phyloP scores from a whole-genome alignment of 495 filamentous ascomycete species.

The Xylaria grammica region DNA sequence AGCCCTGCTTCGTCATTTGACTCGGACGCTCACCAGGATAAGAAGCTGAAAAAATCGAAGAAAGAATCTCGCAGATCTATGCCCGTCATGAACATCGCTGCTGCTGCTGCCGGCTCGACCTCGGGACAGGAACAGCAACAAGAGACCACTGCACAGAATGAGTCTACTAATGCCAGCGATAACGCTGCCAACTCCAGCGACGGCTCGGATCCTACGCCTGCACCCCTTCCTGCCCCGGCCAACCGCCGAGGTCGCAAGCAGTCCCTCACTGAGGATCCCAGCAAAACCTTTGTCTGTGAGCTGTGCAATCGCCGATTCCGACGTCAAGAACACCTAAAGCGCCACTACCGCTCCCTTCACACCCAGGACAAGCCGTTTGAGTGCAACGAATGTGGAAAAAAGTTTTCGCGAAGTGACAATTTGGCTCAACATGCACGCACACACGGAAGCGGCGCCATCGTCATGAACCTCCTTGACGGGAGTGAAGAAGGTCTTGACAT shows the following conservation, averaged over 20 bases:
- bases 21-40: conserved; percentile 58
- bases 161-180: conserved; percentile 31
- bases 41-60: conserved; percentile 69
- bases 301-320: conserved; percentile 97
- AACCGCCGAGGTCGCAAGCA: conserved; percentile 98
- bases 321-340: conserved; percentile 97
- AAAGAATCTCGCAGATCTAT: conserved; percentile 45
- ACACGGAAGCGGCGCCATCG: conserved; percentile 86
- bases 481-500: conserved; percentile 53
- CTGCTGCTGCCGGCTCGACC: conserved; percentile 44
- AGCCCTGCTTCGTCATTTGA: conserved; percentile 54
- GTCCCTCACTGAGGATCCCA: conserved; percentile 95
- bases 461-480: conserved; percentile 83
- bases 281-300: conserved; percentile 97
- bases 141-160: conserved; percentile 36
- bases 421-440: conserved; percentile 94
- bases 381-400: conserved; percentile 97
- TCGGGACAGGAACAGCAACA: conserved; percentile 46
- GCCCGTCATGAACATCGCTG: conserved; percentile 50
- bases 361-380: conserved; percentile 99
- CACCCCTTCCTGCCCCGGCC: conserved; percentile 64
- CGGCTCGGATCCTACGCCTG: conserved; percentile 33
- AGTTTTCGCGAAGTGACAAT: conserved; percentile 98
- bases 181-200: conserved; percentile 33
- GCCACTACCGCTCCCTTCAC: conserved; percentile 97